Percentiles rank a stretch among this genome's conserved stretches.
Conservation (phyloP, 352 stramenopile genomes). For the Pythium pectinolyticum region DNA sequence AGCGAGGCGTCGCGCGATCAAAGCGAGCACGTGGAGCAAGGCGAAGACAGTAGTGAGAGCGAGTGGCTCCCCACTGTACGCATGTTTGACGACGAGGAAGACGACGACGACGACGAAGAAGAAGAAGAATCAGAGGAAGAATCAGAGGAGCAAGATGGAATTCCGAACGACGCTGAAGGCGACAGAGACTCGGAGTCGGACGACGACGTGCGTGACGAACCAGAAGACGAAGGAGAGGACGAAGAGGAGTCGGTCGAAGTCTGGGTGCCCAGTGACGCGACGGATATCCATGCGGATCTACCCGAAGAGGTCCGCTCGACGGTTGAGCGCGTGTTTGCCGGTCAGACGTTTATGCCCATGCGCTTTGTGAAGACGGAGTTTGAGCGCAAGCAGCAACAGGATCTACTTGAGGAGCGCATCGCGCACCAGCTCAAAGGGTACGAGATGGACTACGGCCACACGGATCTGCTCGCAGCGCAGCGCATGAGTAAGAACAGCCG, state of each 20-base stretch:
- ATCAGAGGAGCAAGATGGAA: conserved; percentile 13
- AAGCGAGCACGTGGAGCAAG: too few relatives aligned
- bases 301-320: conserved; percentile 47
- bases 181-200: conserved; percentile 34
- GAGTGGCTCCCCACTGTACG: conserved; percentile 20
- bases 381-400: conserved; percentile 52
- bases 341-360: conserved; percentile 55
- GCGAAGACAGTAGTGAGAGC: conserved; percentile 15
- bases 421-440: conserved; percentile 66
- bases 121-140: conserved; percentile 25
- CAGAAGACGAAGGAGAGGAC: conserved; percentile 26
- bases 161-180: conserved; percentile 32
- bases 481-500: conserved; percentile 32
- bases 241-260: conserved; percentile 26
- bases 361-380: conserved; percentile 62
- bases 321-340: conserved; percentile 70
- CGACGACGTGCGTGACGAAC: conserved; percentile 27
- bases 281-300: conserved; percentile 34
- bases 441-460: conserved; percentile 30
- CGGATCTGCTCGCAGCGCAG: conserved; percentile 25
- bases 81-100: conserved; percentile 12
- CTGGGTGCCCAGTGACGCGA: conserved; percentile 24
- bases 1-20: conserved; percentile 9
- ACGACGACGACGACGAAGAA: conserved; percentile 16
- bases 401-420: conserved; percentile 57